Evolutionary conservation across 306 rosid genomes (phyloP), one percentile per base, ranked within the genome.

Genomic region (Casuarina equisetifolia): DNA sequence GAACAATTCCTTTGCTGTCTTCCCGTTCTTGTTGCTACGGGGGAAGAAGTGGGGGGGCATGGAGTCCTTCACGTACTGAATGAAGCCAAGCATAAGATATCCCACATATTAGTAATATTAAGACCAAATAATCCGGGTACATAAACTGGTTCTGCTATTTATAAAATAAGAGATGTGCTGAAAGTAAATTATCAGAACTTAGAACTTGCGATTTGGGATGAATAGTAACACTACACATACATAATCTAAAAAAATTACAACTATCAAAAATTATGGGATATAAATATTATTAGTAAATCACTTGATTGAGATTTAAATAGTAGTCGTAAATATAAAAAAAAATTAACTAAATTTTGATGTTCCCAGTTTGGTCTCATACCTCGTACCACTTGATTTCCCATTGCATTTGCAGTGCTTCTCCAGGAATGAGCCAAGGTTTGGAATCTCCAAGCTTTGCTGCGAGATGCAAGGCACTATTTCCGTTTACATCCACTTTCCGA

Each of bases 391-490:
- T 64, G 70, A 38, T 35, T 62, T 62, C 69, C 69, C 69, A 62
- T 36, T 62, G 69, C 69, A 62, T 62, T 62, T 62, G 9, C n/a
- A 40, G 16, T 2, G 44, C 19, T 6, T n/a, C 70, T 38, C 91
- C 93, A 0, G 93, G 84, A 71, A 87, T 79, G 50, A 76, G 89
- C 90, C 93, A 89, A 13, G 96, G 92, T 48, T 69, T 80, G 61
- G 79, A 50, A 11, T 19, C 67, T 72, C 88, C 79, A 13, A 58
- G 81, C 58, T 75, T 88, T 55, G 93, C 93, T 2, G 92, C 91
- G 19, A 89, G 86, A 68, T 91, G 96, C 61, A 89, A 39, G 13
- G 91, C 93, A 49, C 88, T 89, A 68, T 91, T 89, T 10, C 90
- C 96, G 25, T 79, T 48, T 6, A 69, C 50, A 77, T 91, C 96